These are phyloP conservation scores for Astragalus membranaceus DNA, from an alignment of 306 rosid genomes.

Conservation along the genomic window DNA sequence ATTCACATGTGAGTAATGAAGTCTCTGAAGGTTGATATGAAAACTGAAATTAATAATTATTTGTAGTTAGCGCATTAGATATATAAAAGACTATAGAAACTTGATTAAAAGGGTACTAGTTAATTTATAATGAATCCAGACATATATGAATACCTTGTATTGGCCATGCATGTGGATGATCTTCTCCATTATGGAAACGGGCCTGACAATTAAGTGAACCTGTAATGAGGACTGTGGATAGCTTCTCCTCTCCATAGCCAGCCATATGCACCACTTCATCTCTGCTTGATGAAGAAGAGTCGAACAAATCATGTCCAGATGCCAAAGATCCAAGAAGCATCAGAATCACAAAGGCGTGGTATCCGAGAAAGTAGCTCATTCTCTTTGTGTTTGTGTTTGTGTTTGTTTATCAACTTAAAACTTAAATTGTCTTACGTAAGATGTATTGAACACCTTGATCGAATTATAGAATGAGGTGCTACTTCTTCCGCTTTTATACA, in stretches of 20 bases:
- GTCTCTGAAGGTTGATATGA: not conserved
- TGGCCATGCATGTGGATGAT: conserved; percentile 65
- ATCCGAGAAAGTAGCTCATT: conserved; percentile 38
- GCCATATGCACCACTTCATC: conserved; percentile 62
- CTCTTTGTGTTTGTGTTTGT: conserved; percentile 3
- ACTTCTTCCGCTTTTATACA: conserved; percentile 3
- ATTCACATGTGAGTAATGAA: not conserved
- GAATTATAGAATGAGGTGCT: not conserved
- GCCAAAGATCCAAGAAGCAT: not conserved
- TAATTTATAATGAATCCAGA: not conserved
- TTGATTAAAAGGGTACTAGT: not conserved
- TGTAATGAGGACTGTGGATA: conserved; percentile 80
- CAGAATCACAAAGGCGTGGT: conserved; percentile 3
- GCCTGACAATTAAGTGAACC: conserved; percentile 70
- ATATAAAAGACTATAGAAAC: not conserved
- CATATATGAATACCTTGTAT: conserved; percentile 42
- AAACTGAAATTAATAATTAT: not conserved
- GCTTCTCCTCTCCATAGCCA: conserved; percentile 91
- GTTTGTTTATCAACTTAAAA: conserved; percentile 1
- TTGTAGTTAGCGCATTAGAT: no score
- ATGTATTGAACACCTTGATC: not conserved
- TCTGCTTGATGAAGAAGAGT: conserved; percentile 37
- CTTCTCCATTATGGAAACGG: conserved; percentile 17
- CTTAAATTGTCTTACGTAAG: not conserved
- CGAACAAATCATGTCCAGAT: conserved; percentile 13